Evolutionary conservation across 2,329 filamentous ascomycete genomes (phyloP), one percentile per base, ranked within the genome.

Genomic region (Alternaria angustiovoidea): DNA sequence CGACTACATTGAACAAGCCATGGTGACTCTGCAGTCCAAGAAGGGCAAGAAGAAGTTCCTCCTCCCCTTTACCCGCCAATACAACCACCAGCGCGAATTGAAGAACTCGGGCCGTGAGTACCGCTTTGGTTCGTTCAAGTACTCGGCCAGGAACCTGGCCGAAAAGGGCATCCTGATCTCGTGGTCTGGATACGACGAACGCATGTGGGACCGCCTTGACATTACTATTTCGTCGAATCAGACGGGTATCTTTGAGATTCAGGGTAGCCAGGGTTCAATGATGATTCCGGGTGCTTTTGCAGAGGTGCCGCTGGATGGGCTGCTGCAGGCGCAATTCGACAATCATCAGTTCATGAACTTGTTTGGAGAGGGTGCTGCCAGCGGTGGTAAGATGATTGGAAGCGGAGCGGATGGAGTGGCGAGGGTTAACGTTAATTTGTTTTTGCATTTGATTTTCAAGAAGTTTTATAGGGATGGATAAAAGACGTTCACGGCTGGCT

Each of bases 1-100:
- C 76, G 93, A 99, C 81, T 99, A 99, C 80, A 97, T 99, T 74
- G 96, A 99, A 81, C 94, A 97, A 79, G 94, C 95, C 49, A 97
- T 99, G 92, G 86, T 94, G 61, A 99, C 96, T 5, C 84, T 99
- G 59, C 95, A 98, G 79, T 97, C 92, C 81, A 96, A 97, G 80
- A 97, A 97, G 81, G 94, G 91, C 63, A 96, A 96, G 82, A 96
- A 96, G 79, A 88, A 91, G 54, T 97, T 97, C 84, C 86, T 97
- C 57, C 87, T 99, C 78, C 95, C 95, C 14, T 99, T 99, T 78
- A 97, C 94, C 24, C 96, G 96, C 75, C 95, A 99, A 79, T 99
- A 97, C 87, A 96, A 97, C 79, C 95, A 99, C 80, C 93, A 98
- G 82, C 90, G 93, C 67, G 95, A 99, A 81, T 89, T 99, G 32